These are phyloP conservation scores for Cupressus sempervirens DNA, from an alignment of 75 land plant genomes.

Conservation along the genomic window DNA sequence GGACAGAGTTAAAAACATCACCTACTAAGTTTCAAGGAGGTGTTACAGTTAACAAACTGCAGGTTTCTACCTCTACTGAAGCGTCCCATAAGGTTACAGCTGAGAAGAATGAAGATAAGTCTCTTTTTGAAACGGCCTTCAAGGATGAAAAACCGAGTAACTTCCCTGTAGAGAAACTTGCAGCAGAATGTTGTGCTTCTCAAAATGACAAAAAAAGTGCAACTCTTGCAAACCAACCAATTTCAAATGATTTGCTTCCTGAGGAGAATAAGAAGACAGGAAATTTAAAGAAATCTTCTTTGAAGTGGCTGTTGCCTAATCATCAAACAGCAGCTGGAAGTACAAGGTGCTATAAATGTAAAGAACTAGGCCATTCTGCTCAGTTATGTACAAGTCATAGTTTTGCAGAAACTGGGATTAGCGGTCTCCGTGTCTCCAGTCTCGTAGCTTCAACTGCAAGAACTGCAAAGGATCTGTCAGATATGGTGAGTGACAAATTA, in stretches of 20 bases:
- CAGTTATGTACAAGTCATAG: slow-evolving; percentile 25
- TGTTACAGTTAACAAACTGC: background rate
- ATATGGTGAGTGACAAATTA: slow-evolving; percentile 20
- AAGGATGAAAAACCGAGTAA: background rate
- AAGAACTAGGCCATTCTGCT: slow-evolving; percentile 40
- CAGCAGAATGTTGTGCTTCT: background rate
- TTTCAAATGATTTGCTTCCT: background rate
- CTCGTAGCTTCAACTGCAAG: slow-evolving; percentile 16
- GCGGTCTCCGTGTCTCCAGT: slow-evolving; percentile 12
- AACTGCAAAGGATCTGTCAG: slow-evolving; percentile 14
- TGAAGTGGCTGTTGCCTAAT: slow-evolving; percentile 8
- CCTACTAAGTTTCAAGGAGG: slow-evolving; percentile 1
- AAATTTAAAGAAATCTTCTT: slow-evolving; percentile 17
- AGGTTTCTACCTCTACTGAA: background rate
- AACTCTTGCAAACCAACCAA: background rate
- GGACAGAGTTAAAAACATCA: background rate
- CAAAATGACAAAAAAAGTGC: background rate
- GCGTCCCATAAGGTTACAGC: background rate
- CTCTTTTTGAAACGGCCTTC: background rate
- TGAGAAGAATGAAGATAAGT: background rate
- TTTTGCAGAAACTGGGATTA: background rate
- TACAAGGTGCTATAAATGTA: slow-evolving; percentile 39
- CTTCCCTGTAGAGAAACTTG: background rate
- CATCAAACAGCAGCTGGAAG: slow-evolving; percentile 11
- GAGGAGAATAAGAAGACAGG: slow-evolving; percentile 6